Conservation (phyloP, 2,329 filamentous ascomycete species). For the Colletotrichum sp. region DNA sequence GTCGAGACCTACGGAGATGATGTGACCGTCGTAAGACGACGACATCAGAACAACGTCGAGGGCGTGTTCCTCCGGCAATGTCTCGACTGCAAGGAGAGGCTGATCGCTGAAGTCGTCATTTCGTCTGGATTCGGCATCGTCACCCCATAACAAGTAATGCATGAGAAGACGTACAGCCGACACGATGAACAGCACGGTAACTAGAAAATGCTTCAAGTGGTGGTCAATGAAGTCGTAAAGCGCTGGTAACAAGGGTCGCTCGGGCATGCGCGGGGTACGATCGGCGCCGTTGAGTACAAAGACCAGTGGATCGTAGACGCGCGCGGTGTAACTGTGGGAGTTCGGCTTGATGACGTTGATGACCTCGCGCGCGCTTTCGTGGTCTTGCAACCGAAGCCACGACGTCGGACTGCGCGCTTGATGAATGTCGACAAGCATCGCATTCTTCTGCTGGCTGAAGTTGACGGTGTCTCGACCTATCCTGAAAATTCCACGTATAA, state of each 20-base stretch:
- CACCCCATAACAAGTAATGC: conserved; percentile 75
- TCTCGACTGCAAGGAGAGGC: conserved; percentile 63
- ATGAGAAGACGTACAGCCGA: conserved; percentile 73
- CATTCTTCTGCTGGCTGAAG: conserved; percentile 25
- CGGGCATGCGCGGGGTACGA: conserved; percentile 59
- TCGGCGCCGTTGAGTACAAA: conserved; percentile 74
- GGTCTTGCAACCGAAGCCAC: conserved; percentile 79
- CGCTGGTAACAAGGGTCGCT: conserved; percentile 57
- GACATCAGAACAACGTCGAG: conserved; percentile 73
- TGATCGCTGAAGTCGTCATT: conserved; percentile 51
- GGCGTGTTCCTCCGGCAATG: conserved; percentile 65
- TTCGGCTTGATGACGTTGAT: conserved; percentile 77
- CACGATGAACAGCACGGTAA: conserved; percentile 66
- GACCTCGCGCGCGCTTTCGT: conserved; percentile 77
- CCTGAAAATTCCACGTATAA: conserved; percentile 37
- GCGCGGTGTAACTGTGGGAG: conserved; percentile 73
- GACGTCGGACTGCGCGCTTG: conserved; percentile 77
- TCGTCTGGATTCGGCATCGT: conserved; percentile 50
- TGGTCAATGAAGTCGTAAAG: conserved; percentile 72
- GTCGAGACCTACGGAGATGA: conserved; percentile 75
- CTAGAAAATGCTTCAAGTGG: conserved; percentile 62
- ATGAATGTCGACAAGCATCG: conserved; percentile 66
- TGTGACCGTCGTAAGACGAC: conserved; percentile 65
- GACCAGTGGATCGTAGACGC: conserved; percentile 76
- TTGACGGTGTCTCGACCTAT: conserved; percentile 31